phyloP scores from a whole-genome alignment of 345 rosid genomes.

The Cardamine occulta region DNA sequence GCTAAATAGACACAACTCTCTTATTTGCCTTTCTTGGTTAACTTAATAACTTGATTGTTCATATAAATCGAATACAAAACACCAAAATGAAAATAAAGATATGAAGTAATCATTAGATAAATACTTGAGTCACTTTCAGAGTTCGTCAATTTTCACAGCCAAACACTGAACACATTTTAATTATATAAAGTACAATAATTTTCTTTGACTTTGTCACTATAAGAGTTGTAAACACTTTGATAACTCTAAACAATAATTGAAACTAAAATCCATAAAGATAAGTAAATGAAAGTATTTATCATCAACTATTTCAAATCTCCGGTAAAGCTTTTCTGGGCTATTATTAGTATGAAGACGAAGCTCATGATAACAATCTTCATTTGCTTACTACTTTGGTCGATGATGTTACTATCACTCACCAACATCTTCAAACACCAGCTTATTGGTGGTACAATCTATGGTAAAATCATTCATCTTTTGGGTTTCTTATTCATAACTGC shows the following conservation, averaged over 20 bases:
- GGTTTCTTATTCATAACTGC: background rate
- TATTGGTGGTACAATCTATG: conserved; percentile 8
- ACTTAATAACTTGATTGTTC: too few relatives aligned
- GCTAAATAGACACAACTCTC: too few relatives aligned
- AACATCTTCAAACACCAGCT: conserved; percentile 30
- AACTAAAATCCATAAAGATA: background rate
- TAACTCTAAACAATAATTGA: conserved; percentile 13
- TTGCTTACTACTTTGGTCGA: conserved; percentile 39
- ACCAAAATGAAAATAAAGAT: conserved; percentile 8
- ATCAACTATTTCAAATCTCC: conserved; percentile 15
- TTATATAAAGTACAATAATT: conserved; percentile 2
- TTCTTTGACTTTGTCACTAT: conserved; percentile 23
- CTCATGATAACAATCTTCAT: conserved; percentile 12
- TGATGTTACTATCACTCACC: conserved; percentile 22
- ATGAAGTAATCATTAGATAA: conserved; percentile 9
- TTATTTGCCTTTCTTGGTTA: too few relatives aligned
- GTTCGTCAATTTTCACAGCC: conserved; percentile 19
- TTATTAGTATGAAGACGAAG: conserved; percentile 4
- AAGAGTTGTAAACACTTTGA: conserved; percentile 18
- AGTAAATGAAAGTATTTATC: background rate
- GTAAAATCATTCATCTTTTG: conserved; percentile 14
- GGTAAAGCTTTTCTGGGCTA: too few relatives aligned
- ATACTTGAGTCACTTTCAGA: conserved; percentile 15
- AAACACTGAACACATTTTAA: conserved; percentile 14
- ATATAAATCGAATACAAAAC: background rate